Conservation (phyloP, 768 basidiomycete species). For the Panellus pusillus region DNA sequence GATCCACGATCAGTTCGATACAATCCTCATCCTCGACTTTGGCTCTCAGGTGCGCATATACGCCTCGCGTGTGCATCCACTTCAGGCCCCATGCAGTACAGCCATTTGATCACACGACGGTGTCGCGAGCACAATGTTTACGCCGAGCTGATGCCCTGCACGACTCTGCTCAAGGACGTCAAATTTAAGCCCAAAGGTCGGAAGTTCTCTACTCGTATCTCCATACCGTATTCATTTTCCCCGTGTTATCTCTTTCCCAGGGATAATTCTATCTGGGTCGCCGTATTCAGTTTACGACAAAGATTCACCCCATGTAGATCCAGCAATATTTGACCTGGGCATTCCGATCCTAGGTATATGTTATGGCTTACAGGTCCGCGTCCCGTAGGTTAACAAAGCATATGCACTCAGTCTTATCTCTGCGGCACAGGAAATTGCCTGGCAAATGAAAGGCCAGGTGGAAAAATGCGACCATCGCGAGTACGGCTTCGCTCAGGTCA, state of each 20-base stretch:
- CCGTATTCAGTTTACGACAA: conserved; percentile 97
- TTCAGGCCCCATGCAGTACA: conserved; percentile 60
- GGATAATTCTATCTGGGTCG: conserved; percentile 95
- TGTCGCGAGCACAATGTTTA: conserved; percentile 98
- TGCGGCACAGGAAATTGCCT: conserved; percentile 80
- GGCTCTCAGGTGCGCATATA: conserved; percentile 78
- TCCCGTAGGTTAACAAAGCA: background rate
- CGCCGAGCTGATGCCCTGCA: conserved; percentile 97
- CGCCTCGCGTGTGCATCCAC: background rate
- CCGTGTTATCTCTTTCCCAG: conserved; percentile 38
- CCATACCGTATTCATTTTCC: background rate
- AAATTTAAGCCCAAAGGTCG: conserved; percentile 93
- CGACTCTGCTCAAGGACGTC: conserved; percentile 82
- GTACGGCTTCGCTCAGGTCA: conserved; percentile 88
- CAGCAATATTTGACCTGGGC: conserved; percentile 81
- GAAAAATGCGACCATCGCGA: conserved; percentile 88
- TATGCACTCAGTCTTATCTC: background rate
- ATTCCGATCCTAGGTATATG: conserved; percentile 96
- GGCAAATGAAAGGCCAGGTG: conserved; percentile 82
- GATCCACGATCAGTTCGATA: conserved; percentile 95
- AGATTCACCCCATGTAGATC: conserved; percentile 92
- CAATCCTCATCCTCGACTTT: conserved; percentile 94
- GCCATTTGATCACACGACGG: conserved; percentile 95
- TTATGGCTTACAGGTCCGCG: conserved; percentile 89
- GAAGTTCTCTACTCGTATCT: background rate